These are phyloP conservation scores for Pharus latifolius DNA, from an alignment of 176 grass and related monocot species.

Conservation along the genomic window DNA sequence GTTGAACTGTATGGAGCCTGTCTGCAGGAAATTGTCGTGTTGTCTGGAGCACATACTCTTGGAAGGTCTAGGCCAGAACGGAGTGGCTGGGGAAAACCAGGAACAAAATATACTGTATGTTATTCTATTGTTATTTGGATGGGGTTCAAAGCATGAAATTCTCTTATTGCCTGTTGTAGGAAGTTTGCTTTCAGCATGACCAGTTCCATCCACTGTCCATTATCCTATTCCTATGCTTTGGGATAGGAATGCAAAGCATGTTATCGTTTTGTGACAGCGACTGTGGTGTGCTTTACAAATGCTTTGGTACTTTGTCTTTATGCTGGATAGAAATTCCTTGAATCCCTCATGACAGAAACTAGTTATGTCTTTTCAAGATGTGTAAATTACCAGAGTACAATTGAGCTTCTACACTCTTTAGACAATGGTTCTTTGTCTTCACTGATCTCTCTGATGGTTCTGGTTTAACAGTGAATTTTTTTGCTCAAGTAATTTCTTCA, in stretches of 20 bases:
- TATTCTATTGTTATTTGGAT: conserved; percentile 19
- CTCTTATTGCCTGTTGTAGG: neutral
- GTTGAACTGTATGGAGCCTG: conserved; percentile 10
- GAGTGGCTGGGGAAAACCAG: conserved; percentile 97
- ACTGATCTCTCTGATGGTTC: neutral
- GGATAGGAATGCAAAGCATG: neutral
- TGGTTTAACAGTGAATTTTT: neutral
- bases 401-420: neutral
- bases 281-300: neutral
- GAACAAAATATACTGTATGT: conserved; percentile 92
- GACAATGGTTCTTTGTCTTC: neutral
- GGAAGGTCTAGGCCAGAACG: conserved; percentile 84
- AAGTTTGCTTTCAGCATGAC: neutral
- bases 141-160: neutral
- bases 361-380: neutral
- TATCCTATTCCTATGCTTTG: neutral
- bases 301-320: neutral
- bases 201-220: neutral
- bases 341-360: neutral
- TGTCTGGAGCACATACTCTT: conserved; percentile 97
- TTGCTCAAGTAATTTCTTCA: neutral
- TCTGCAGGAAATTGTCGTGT: conserved; percentile 84
- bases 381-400: neutral
- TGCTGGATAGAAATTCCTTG: neutral
- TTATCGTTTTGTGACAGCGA: neutral